Evolutionary conservation across 306 rosid species (phyloP).

Genomic region (Vicia sativa): DNA sequence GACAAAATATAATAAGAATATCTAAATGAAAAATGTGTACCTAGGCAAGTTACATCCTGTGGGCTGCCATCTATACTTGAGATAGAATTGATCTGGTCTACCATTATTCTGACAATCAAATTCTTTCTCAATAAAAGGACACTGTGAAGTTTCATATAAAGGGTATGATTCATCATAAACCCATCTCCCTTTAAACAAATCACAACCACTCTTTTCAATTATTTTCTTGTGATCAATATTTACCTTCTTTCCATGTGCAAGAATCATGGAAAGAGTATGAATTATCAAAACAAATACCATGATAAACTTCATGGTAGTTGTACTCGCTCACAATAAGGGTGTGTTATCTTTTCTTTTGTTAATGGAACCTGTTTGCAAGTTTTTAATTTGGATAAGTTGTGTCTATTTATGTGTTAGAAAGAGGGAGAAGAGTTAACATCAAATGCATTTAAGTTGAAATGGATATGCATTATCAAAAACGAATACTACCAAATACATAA

Average conservation of each 20-base stretch:
- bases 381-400: background rate
- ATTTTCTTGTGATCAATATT: background rate
- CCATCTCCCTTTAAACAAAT: slow-evolving; percentile 67
- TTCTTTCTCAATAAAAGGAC: slow-evolving; percentile 61
- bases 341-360: background rate
- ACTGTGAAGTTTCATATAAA: slow-evolving; percentile 52
- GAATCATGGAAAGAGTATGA: slow-evolving; percentile 26
- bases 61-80: slow-evolving; percentile 79
- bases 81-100: slow-evolving; percentile 68
- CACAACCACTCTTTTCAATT: slow-evolving; percentile 42
- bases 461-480: background rate
- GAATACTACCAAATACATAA: background rate
- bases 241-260: slow-evolving; percentile 28
- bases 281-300: slow-evolving; percentile 9
- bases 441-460: background rate
- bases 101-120: slow-evolving; percentile 67
- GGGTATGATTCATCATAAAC: slow-evolving; percentile 61
- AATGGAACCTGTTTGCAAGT: slow-evolving; percentile 1
- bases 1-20: background rate
- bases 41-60: slow-evolving; percentile 61
- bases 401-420: background rate
- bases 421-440: slow-evolving; percentile 23
- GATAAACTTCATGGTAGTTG: slow-evolving; percentile 37
- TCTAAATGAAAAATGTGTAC: slow-evolving; percentile 30
- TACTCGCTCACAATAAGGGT: slow-evolving; percentile 14